A percentile compares a stretch with the other conserved stretches of the same genome.
Conservation (phyloP, 345 rosid genomes). For the Citrus unshiu region DNA sequence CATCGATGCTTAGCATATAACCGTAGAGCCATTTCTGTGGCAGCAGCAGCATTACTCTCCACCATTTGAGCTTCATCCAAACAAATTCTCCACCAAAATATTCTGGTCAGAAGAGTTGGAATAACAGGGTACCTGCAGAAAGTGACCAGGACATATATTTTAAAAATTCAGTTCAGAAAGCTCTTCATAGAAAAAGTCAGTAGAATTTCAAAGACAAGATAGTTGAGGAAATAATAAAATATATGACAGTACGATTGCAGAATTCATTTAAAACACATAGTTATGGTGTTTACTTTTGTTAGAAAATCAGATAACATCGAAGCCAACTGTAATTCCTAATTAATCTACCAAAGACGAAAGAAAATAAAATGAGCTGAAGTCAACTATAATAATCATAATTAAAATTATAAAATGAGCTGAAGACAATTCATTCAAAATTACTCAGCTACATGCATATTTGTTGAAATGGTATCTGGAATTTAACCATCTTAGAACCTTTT, state of each 20-base stretch:
- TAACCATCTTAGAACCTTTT: no score
- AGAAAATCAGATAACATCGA: not conserved
- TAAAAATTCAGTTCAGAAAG: not conserved
- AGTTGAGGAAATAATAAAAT: not conserved
- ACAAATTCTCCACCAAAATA: slow-evolving; percentile 98
- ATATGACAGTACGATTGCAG: not conserved
- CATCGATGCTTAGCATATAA: slow-evolving; percentile 75
- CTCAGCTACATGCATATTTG: no score
- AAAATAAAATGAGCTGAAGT: not conserved
- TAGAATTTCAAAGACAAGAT: not conserved
- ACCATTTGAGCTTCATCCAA: slow-evolving; percentile 99
- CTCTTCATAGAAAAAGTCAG: not conserved
- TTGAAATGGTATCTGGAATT: not conserved
- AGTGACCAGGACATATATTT: slow-evolving; percentile 17
- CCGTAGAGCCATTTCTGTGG: slow-evolving; percentile 94
- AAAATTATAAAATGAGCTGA: not conserved
- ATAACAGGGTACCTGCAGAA: slow-evolving; percentile 83
- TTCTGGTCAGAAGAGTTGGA: slow-evolving; percentile 86
- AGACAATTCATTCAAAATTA: not conserved
- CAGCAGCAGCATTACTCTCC: slow-evolving; percentile 90
- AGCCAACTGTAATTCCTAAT: not conserved
- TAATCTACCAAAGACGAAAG: not conserved
- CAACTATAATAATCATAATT: not conserved
- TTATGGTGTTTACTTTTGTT: not conserved
- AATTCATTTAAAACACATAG: not conserved